Evolutionary conservation across 208 protist genomes (phyloP), one percentile per base, ranked within the genome.

Genomic region (Trypanosoma lewisi): DNA sequence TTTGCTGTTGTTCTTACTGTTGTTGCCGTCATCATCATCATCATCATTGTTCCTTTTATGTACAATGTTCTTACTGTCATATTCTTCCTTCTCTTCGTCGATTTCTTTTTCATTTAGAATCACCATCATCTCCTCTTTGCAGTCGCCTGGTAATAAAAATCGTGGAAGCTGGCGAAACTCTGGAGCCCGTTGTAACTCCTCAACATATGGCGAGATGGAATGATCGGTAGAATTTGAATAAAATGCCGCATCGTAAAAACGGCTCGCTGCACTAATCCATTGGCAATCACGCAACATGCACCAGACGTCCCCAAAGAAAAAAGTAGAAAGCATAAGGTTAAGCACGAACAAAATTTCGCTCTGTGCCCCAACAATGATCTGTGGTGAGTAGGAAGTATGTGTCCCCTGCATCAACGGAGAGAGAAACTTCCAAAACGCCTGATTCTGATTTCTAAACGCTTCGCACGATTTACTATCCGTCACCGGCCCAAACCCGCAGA

Each of bases 291-390:
- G 62, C 47, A 90, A 25, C 47, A 69, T 57, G 50, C 68, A 53
- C 83, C 85, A 95, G 36, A 80, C 78, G 17, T 86, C 79, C 28
- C 81, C 84, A 69, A 88, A 90, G 70, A 83, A 87, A 51, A 89
- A 91, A 27, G 81, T 91, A 21, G 77, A 87, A 28, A 95, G 69
- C 45, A 91, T 67, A 63, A 84, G 64, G 56, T 86, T 91, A n/a
- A 95, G 61, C 28, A 95, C 50, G 57, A 83, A 95, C 2, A 95
- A 65, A 48, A 89, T 60, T 73, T 95, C 89, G 70, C 89, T 91
- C 67, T 92, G 89, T 11, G 85, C 85, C 48, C 85, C 72, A 2
- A 87, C 68, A 39, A 92, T 82, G 49, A 71, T 42, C 48, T 70
- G 64, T 16, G 61, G 12, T 17, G 2, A 34, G 36, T 68, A 27